Evolutionary conservation across 2,329 filamentous ascomycete species (phyloP), one percentile per base, ranked within the genome.

Genomic region (Calonectria pteridis): DNA sequence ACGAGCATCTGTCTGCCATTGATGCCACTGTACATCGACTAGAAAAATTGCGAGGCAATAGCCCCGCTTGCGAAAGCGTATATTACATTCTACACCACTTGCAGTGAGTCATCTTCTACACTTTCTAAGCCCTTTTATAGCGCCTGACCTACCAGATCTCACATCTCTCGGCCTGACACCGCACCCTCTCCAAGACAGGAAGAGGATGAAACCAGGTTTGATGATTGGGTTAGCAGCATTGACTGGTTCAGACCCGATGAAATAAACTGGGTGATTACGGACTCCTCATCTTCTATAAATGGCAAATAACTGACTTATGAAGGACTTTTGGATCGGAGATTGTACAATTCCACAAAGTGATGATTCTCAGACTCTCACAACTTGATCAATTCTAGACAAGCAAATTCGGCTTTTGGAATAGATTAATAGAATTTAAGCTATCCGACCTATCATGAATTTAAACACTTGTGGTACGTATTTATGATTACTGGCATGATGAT

Each of bases 241-340:
- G 73, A 76, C 33, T 76, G 75, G 75, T 75, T 76, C 20, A 71
- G 71, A 6, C 75, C 73, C 7, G 73, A 75, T 53, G 59, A 70
- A 14, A 70, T 77, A 58, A 71, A 71, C 59, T 75, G 73, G 75
- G 75, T 72, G 67, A 50, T 69, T 55, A 31, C 26, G 6, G 16
- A 0, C 40, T 28, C 1, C 5, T 58, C 13, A 37, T 20, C 3
- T 50, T n/a, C 10, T 1, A 4, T 4, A 4, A 28, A 23, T 5
- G 9, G 10, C 6, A 28, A 20, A 11, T 33, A 11, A 20, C 67
- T 75, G 16, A 71, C 40, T n/a, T 28, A 0, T 1, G 35, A 14
- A 75, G 74, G 62, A 73, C 33, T 69, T 75, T 43, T 75, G 71
- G 73, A 72, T 74, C 33, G 58, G 65, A 26, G 72, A 66, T 35